Percentiles rank a stretch among this genome's conserved stretches.
These are phyloP conservation scores for Durotheca rogersii DNA, from an alignment of 495 filamentous ascomycete species.

Conservation along the genomic window DNA sequence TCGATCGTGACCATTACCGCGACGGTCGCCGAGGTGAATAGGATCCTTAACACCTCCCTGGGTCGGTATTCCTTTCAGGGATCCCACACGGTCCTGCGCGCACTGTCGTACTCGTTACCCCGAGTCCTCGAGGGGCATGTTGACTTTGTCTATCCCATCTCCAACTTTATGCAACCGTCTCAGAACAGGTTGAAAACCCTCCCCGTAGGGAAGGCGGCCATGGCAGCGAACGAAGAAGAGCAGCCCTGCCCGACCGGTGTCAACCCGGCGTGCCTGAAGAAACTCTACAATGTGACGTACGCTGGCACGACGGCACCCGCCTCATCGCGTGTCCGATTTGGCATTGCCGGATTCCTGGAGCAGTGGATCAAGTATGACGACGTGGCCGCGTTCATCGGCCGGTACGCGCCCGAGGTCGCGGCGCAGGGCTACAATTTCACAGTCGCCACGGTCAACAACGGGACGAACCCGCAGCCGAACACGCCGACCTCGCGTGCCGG, in stretches of 20 bases:
- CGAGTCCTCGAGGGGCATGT: slow-evolving; percentile 41
- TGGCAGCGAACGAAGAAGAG: slow-evolving; percentile 7
- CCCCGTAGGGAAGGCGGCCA: slow-evolving; percentile 6
- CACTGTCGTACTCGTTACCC: slow-evolving; percentile 51
- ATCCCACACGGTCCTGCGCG: slow-evolving; percentile 31
- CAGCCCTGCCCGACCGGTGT: slow-evolving; percentile 34
- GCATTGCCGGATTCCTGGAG: slow-evolving; percentile 69
- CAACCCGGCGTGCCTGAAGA: slow-evolving; percentile 40
- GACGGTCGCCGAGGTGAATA: slow-evolving; percentile 36
- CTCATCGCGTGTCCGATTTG: slow-evolving; percentile 46
- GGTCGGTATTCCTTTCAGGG: slow-evolving; percentile 38
- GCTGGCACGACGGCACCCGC: slow-evolving; percentile 12
- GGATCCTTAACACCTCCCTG: slow-evolving; percentile 42
- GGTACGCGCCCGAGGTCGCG: slow-evolving; percentile 52
- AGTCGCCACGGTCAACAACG: slow-evolving; percentile 61
- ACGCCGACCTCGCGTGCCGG: slow-evolving; percentile 37
- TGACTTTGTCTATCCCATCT: slow-evolving; percentile 45
- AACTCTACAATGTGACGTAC: slow-evolving; percentile 46
- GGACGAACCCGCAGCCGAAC: slow-evolving; percentile 49
- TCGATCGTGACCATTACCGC: slow-evolving; percentile 39
- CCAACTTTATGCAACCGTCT: slow-evolving; percentile 42
- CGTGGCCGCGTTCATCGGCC: slow-evolving; percentile 53
- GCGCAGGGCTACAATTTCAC: slow-evolving; percentile 58
- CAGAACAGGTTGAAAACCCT: slow-evolving; percentile 4
- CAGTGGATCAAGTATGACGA: slow-evolving; percentile 64